These are phyloP conservation scores for Sarocladiaceae sp. DNA, from an alignment of 2,329 filamentous ascomycete genomes.

Conservation along the genomic window DNA sequence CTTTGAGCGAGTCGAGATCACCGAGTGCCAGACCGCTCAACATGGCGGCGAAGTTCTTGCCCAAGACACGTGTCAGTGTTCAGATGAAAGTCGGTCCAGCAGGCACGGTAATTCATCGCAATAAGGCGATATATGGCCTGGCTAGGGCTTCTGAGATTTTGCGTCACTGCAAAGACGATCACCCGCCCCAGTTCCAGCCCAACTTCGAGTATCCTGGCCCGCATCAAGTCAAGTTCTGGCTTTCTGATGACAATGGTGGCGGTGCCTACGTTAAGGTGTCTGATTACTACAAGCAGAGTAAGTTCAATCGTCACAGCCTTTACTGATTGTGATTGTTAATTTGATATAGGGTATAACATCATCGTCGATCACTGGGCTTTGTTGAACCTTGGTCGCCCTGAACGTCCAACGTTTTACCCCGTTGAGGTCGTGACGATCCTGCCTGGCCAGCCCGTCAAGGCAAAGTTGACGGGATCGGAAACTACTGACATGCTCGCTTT, in stretches of 20 bases:
- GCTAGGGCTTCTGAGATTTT: conserved; percentile 20
- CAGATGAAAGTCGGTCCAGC: conserved; percentile 25
- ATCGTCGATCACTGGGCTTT: conserved; percentile 46
- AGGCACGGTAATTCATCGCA: conserved; percentile 25
- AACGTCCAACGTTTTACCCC: conserved; percentile 60
- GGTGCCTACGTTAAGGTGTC: conserved; percentile 31
- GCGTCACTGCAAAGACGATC: conserved; percentile 14
- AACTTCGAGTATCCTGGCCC: conserved; percentile 27
- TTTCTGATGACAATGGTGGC: conserved; percentile 19
- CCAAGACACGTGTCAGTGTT: conserved; percentile 32
- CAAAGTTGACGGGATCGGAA: conserved; percentile 56
- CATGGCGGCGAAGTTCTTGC: conserved; percentile 31
- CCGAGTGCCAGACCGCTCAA: conserved; percentile 16
- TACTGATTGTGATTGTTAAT: not conserved
- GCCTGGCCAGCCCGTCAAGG: conserved; percentile 59
- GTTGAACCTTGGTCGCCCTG: conserved; percentile 59
- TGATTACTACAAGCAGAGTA: conserved; percentile 42
- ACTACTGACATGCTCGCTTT: conserved; percentile 68
- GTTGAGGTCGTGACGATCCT: conserved; percentile 61
- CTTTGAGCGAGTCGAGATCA: conserved; percentile 9
- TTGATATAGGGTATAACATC: conserved; percentile 28
- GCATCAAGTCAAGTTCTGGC: conserved; percentile 26
- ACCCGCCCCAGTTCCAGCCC: conserved; percentile 18
- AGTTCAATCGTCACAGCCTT: conserved; percentile 16
- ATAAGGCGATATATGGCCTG: conserved; percentile 25